Conservation (phyloP, 2,329 filamentous ascomycete species). For the Beauveria pseudobassiana region DNA sequence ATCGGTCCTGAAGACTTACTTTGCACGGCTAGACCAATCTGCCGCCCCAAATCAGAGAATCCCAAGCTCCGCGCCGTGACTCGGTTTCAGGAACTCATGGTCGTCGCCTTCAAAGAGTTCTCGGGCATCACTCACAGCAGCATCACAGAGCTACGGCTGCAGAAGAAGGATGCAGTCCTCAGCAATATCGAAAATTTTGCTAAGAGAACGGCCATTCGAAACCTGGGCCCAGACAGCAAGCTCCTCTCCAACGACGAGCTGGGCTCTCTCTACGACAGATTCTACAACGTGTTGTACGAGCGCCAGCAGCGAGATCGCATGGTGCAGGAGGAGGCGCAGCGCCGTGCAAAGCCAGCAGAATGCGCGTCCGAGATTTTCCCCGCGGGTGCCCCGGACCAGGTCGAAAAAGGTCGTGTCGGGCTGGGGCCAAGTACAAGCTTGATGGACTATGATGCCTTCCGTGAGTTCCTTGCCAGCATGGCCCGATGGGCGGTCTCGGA, state of each 20-base stretch:
- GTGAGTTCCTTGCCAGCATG: conserved; percentile 85
- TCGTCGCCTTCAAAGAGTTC: conserved; percentile 98
- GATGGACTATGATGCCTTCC: conserved; percentile 96
- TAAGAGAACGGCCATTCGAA: conserved; percentile 91
- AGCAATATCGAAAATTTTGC: conserved; percentile 97
- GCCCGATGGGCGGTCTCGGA: conserved; percentile 92
- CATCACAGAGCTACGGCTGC: conserved; percentile 79
- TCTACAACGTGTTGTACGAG: conserved; percentile 88
- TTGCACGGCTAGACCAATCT: conserved; percentile 85
- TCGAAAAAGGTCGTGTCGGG: conserved; percentile 80
- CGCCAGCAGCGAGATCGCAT: conserved; percentile 75
- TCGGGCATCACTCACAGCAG: conserved; percentile 89
- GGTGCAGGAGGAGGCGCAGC: conserved; percentile 67
- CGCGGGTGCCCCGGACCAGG: conserved; percentile 37
- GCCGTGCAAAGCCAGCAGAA: conserved; percentile 53
- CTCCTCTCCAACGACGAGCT: conserved; percentile 78
- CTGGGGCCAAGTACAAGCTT: conserved; percentile 81
- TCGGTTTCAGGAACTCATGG: conserved; percentile 96
- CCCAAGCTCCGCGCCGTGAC: conserved; percentile 91
- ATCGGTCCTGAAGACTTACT: conserved; percentile 90
- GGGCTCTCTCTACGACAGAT: conserved; percentile 85
- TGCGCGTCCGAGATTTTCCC: conserved; percentile 31
- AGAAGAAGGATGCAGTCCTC: conserved; percentile 89
- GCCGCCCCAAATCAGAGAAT: conserved; percentile 95
- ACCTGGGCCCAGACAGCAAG: conserved; percentile 93